Evolutionary conservation across 306 rosid species (phyloP).

Genomic region (Trichosanthes cucumerina): DNA sequence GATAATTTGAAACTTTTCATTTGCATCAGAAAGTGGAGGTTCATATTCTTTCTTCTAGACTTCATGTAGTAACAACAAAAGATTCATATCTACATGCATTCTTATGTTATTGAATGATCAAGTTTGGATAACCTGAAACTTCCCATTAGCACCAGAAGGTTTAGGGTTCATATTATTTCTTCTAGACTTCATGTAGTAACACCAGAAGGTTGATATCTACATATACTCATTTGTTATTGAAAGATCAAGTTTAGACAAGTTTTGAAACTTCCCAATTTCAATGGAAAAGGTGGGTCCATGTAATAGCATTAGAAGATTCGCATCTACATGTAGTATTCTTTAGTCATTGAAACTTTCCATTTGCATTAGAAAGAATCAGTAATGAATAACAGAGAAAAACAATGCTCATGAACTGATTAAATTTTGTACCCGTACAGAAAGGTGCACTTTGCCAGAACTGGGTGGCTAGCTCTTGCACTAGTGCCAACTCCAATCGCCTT

Average conservation of each 20-base stretch:
- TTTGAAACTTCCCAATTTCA: neutral
- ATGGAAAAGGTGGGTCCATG: neutral
- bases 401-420: constrained; percentile 26
- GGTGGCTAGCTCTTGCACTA: constrained; percentile 74
- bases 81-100: neutral
- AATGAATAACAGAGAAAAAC: neutral
- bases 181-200: neutral
- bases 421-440: constrained; percentile 66
- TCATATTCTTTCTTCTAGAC: neutral
- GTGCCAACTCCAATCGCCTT: constrained; percentile 87
- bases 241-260: neutral
- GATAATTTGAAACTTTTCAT: neutral
- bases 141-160: neutral
- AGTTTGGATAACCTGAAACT: neutral
- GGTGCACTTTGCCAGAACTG: constrained; percentile 82
- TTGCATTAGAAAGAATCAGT: neutral
- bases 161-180: neutral
- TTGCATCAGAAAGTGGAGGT: neutral
- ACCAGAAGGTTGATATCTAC: neutral
- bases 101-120: neutral
- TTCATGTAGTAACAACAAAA: neutral
- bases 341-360: neutral
- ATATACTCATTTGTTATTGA: neutral
- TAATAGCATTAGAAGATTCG: too few relatives aligned
- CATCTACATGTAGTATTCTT: too few relatives aligned